phyloP scores from a whole-genome alignment of 495 filamentous ascomycete genomes.

The Lepraria neglecta region DNA sequence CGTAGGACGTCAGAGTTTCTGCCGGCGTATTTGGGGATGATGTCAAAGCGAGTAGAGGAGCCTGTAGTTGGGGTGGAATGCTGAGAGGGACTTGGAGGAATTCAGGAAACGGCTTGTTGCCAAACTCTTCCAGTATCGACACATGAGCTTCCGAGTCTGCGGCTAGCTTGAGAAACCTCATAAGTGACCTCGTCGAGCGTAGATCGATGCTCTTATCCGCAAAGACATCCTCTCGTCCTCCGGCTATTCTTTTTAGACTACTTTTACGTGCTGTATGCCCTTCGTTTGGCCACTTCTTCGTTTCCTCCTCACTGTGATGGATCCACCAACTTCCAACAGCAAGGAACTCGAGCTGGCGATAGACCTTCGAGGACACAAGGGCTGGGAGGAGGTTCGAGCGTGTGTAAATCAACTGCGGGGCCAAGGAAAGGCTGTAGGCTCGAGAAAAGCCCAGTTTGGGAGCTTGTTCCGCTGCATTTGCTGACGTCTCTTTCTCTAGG shows the following conservation, averaged over 20 bases:
- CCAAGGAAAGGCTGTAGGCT: conserved; percentile 74
- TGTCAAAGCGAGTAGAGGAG: conserved; percentile 71
- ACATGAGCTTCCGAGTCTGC: conserved; percentile 49
- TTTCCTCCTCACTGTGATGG: conserved; percentile 37
- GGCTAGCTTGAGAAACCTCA: conserved; percentile 83
- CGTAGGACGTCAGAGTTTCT: conserved; percentile 56
- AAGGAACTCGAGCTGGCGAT: conserved; percentile 84
- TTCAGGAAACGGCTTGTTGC: conserved; percentile 44
- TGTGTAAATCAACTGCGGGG: conserved; percentile 82
- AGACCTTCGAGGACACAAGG: conserved; percentile 80
- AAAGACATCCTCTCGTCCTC: conserved; percentile 83
- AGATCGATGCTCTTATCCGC: conserved; percentile 62
- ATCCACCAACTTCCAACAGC: conserved; percentile 94
- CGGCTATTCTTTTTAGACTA: conserved; percentile 60
- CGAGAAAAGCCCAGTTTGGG: conserved; percentile 48
- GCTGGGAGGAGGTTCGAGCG: conserved; percentile 66
- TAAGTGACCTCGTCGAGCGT: conserved; percentile 71
- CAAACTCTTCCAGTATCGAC: conserved; percentile 31
- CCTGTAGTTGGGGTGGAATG: conserved; percentile 60
- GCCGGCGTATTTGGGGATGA: conserved; percentile 55
- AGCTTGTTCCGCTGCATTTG: neutral
- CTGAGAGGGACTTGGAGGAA: conserved; percentile 69
- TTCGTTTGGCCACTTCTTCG: conserved; percentile 16
- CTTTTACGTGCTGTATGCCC: neutral
- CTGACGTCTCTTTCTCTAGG: neutral